Evolutionary conservation across 352 stramenopile genomes (phyloP).

Genomic region (Globisporangium acanthophoron): DNA sequence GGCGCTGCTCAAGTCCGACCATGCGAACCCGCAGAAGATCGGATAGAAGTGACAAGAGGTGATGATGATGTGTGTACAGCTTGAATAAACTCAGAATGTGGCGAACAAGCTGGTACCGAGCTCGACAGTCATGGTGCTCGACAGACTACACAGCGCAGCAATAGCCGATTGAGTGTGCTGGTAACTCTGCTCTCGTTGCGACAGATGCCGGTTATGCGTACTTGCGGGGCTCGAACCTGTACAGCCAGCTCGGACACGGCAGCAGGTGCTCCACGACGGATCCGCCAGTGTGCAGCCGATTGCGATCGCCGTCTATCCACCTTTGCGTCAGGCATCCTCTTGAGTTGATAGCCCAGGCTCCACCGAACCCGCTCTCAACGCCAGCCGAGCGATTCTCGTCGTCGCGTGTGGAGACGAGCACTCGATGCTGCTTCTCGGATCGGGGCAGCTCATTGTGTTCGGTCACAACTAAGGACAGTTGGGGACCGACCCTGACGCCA

Average conservation of each 20-base stretch:
- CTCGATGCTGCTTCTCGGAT: constrained; percentile 45
- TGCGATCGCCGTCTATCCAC: neutral
- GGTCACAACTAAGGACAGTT: constrained; percentile 76
- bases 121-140: neutral
- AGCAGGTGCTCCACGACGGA: constrained; percentile 14
- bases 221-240: constrained; percentile 59
- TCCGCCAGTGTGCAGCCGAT: constrained; percentile 16
- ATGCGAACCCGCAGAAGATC: constrained; percentile 85
- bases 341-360: neutral
- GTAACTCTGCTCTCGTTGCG: constrained; percentile 10
- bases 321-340: neutral
- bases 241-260: constrained; percentile 55
- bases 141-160: too few relatives aligned
- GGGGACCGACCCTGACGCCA: constrained; percentile 31
- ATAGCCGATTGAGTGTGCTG: too few relatives aligned
- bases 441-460: constrained; percentile 44
- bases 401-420: constrained; percentile 62
- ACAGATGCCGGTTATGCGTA: constrained; percentile 27
- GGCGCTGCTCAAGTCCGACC: constrained; percentile 68
- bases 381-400: constrained; percentile 20
- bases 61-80: neutral
- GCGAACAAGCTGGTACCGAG: neutral
- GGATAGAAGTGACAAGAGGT: constrained; percentile 22
- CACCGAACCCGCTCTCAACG: neutral
- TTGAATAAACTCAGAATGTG: neutral